Conservation (phyloP, 345 rosid genomes). For the Clarkia xantiana region DNA sequence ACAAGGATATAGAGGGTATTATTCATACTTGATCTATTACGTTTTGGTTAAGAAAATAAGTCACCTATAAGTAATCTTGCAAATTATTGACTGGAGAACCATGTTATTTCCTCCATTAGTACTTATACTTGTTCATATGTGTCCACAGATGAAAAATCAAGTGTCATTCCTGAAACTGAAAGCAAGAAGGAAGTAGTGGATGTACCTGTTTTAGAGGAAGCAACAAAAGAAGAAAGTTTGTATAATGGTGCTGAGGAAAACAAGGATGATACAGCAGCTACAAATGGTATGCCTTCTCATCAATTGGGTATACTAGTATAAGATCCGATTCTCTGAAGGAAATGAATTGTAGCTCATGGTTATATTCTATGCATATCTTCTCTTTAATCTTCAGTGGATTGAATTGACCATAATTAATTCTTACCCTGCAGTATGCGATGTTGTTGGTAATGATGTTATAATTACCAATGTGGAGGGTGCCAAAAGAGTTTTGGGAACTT, state of each 20-base stretch:
- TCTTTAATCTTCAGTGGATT: neutral
- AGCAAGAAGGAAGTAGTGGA: conserved; percentile 8
- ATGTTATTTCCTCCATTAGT: neutral
- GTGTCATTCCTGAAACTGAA: conserved; percentile 16
- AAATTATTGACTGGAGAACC: neutral
- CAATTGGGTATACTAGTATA: too few relatives aligned
- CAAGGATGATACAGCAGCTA: too few relatives aligned
- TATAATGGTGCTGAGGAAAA: too few relatives aligned
- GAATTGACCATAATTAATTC: too few relatives aligned
- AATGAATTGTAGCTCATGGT: neutral
- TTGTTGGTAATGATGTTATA: too few relatives aligned
- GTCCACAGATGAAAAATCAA: conserved; percentile 14
- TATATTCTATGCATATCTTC: neutral
- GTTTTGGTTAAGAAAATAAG: neutral
- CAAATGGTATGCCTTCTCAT: too few relatives aligned
- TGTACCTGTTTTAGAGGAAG: neutral
- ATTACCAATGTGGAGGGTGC: conserved; percentile 6
- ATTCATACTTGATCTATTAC: neutral
- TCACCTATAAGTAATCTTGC: neutral
- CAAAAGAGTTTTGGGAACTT: neutral
- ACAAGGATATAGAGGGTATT: conserved; percentile 20
- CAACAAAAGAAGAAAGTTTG: too few relatives aligned
- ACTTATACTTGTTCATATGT: conserved; percentile 1
- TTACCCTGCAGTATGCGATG: too few relatives aligned
- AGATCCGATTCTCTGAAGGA: too few relatives aligned